Evolutionary conservation across 306 rosid genomes (phyloP).

Genomic region (Myrica gale): DNA sequence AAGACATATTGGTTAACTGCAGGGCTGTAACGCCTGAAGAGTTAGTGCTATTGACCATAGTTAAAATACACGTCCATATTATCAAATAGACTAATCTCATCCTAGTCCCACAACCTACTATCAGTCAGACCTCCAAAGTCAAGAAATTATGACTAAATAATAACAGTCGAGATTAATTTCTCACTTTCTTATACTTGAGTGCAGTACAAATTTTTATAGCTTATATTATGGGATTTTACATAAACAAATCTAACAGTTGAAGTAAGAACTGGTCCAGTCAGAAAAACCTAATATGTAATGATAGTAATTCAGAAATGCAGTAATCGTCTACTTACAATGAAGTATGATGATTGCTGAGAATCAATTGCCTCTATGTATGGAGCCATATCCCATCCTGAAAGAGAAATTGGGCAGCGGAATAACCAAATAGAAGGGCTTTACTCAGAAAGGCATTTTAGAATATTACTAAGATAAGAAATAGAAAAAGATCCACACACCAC

Average conservation of each 20-base stretch:
- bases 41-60: neutral
- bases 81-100: neutral
- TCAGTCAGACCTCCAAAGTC: neutral
- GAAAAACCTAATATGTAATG: neutral
- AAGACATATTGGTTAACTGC: neutral
- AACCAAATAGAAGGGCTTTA: neutral
- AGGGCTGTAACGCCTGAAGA: neutral
- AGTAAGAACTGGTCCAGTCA: slow-evolving; percentile 2
- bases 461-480: neutral
- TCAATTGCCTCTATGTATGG: slow-evolving; percentile 93
- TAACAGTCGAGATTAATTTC: neutral
- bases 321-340: slow-evolving; percentile 50
- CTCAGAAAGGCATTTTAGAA: neutral
- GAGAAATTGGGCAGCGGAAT: slow-evolving; percentile 22
- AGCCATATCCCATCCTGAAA: slow-evolving; percentile 99
- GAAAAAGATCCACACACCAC: neutral
- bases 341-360: slow-evolving; percentile 59
- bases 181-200: neutral
- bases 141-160: neutral
- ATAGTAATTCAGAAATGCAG: neutral
- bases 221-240: no score
- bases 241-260: neutral
- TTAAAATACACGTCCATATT: neutral
- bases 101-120: neutral
- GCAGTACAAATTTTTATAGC: neutral